These are phyloP conservation scores for Zymoseptoria crescenta DNA, from an alignment of 2,329 filamentous ascomycete species.

Conservation along the genomic window DNA sequence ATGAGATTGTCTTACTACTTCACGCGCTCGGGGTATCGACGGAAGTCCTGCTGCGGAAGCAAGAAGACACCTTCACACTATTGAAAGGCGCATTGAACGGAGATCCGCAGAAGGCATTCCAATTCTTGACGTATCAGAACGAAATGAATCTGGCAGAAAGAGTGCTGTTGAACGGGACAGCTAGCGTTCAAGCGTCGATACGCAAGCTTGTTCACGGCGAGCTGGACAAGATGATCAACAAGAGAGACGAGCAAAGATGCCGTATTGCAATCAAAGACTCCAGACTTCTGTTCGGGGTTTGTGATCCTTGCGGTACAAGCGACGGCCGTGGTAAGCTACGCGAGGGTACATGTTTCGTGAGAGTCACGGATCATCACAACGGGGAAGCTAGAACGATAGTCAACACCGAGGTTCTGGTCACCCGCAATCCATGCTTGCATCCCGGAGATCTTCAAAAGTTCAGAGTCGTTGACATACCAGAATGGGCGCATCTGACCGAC, in stretches of 20 bases:
- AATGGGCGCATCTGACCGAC: constrained; percentile 1
- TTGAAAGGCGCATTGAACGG: neutral
- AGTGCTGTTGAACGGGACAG: neutral
- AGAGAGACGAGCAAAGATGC: constrained; percentile 4
- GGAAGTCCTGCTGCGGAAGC: neutral
- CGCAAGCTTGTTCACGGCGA: constrained; percentile 1
- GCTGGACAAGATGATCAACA: constrained; percentile 2
- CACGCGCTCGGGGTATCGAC: constrained; percentile 1
- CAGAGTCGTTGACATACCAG: constrained; percentile 1
- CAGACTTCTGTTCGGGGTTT: constrained; percentile 1
- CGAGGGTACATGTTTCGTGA: constrained; percentile 2
- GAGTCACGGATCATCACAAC: neutral
- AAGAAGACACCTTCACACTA: neutral
- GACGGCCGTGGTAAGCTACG: neutral
- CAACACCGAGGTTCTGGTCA: constrained; percentile 3
- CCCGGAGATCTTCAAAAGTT: constrained; percentile 3
- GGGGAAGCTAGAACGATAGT: neutral
- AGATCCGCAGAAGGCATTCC: neutral
- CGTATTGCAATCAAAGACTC: constrained; percentile 2
- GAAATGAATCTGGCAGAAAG: constrained; percentile 1
- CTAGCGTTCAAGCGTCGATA: neutral
- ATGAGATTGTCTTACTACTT: constrained; percentile 4
- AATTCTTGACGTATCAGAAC: constrained; percentile 1
- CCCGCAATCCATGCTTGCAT: constrained; percentile 1
- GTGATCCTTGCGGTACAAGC: neutral